Conservation (phyloP, 768 basidiomycete species). For the Pleurotus salmoneostramineus region DNA sequence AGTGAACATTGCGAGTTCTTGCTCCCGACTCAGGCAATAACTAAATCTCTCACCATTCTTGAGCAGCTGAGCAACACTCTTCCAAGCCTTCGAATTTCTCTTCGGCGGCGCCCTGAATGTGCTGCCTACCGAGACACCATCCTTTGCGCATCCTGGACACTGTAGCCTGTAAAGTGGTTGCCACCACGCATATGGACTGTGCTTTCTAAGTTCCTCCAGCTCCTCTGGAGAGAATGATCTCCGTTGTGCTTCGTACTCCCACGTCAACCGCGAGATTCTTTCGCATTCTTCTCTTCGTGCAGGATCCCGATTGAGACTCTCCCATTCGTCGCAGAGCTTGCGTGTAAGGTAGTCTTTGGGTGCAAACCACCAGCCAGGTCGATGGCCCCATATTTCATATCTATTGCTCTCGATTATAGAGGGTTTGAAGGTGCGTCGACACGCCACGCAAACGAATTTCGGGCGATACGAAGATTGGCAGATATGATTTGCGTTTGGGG, state of each 20-base stretch:
- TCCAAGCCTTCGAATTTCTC: constrained; percentile 7
- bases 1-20: neutral
- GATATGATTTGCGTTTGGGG: constrained; percentile 6
- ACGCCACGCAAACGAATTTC: constrained; percentile 11
- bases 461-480: constrained; percentile 7
- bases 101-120: constrained; percentile 5
- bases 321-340: neutral
- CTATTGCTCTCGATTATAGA: constrained; percentile 5
- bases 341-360: neutral
- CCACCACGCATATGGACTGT: constrained; percentile 9
- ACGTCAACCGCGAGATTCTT: too few species aligned
- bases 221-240: neutral
- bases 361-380: constrained; percentile 10
- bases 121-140: constrained; percentile 3
- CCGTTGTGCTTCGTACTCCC: too few species aligned
- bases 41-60: constrained; percentile 6
- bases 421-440: constrained; percentile 8
- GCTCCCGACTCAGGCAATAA: constrained; percentile 2
- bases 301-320: neutral
- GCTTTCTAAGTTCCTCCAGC: constrained; percentile 7
- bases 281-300: neutral
- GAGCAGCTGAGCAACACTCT: constrained; percentile 2
- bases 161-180: constrained; percentile 4
- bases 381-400: constrained; percentile 7
- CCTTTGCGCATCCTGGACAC: constrained; percentile 6